A percentile compares a stretch with the other conserved stretches of the same genome.
phyloP scores from a whole-genome alignment of 2,329 filamentous ascomycete genomes.

The Talaromyces funiculosus region DNA sequence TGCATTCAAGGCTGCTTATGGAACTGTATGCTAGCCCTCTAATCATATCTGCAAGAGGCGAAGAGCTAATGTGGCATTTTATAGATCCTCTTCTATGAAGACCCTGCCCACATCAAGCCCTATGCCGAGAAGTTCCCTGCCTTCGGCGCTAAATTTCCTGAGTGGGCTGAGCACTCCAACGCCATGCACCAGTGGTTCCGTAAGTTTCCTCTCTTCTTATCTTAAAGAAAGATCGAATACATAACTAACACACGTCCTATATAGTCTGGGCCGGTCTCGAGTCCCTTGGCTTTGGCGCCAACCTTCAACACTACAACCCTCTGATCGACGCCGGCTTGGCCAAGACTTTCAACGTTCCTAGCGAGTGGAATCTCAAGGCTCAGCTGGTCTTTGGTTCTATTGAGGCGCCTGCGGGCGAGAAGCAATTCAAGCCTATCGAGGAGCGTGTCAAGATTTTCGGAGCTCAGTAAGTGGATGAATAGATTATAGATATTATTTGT shows the following conservation, averaged over 20 bases:
- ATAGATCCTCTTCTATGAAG: slow-evolving; percentile 75
- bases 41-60: neutral
- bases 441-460: slow-evolving; percentile 56
- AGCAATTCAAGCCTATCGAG: slow-evolving; percentile 60
- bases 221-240: neutral
- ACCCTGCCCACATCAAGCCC: slow-evolving; percentile 59
- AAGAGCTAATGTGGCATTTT: neutral
- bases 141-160: slow-evolving; percentile 74
- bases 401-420: slow-evolving; percentile 53
- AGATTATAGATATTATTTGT: neutral
- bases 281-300: slow-evolving; percentile 76
- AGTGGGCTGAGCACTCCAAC: slow-evolving; percentile 69
- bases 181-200: slow-evolving; percentile 74
- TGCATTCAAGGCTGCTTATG: slow-evolving; percentile 66
- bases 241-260: neutral
- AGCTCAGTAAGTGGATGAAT: slow-evolving; percentile 3
- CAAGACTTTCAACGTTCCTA: slow-evolving; percentile 63
- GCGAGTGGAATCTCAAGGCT: slow-evolving; percentile 69
- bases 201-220: slow-evolving; percentile 20
- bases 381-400: slow-evolving; percentile 76
- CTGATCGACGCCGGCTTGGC: slow-evolving; percentile 69
- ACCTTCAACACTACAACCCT: slow-evolving; percentile 92
- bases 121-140: slow-evolving; percentile 64
- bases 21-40: slow-evolving; percentile 56
- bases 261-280: slow-evolving; percentile 73